Conservation (phyloP, 2,329 filamentous ascomycete genomes). For the Leptographium procerum region DNA sequence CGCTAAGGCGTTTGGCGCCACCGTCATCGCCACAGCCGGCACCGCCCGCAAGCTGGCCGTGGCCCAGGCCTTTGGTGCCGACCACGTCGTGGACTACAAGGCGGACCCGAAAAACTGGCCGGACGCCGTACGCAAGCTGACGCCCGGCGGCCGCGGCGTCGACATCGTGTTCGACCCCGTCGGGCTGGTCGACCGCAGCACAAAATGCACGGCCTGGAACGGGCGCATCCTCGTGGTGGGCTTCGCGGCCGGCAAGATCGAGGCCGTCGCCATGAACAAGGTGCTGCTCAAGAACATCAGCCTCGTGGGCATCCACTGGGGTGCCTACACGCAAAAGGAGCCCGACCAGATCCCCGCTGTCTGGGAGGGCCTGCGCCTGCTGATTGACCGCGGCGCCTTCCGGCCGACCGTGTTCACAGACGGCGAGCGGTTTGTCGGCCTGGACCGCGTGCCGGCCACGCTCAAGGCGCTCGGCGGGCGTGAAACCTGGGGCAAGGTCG, state of each 20-base stretch:
- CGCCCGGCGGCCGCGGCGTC: constrained; percentile 59
- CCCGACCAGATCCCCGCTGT: constrained; percentile 57
- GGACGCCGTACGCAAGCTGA: constrained; percentile 64
- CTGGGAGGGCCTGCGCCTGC: constrained; percentile 70
- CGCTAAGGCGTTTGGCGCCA: constrained; percentile 84
- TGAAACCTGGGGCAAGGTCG: constrained; percentile 93
- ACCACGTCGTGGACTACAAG: constrained; percentile 70
- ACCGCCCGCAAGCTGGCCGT: constrained; percentile 69
- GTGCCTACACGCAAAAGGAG: constrained; percentile 66
- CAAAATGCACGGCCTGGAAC: constrained; percentile 92
- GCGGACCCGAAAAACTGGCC: constrained; percentile 52
- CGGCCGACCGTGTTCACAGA: constrained; percentile 74
- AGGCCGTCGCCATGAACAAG: constrained; percentile 87
- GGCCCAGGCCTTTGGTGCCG: constrained; percentile 70
- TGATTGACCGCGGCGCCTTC: constrained; percentile 71
- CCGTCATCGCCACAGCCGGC: constrained; percentile 85
- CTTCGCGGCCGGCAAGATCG: constrained; percentile 76
- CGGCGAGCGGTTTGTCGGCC: constrained; percentile 60
- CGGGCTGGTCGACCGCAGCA: constrained; percentile 73
- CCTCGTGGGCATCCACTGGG: constrained; percentile 86
- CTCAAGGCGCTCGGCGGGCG: constrained; percentile 66
- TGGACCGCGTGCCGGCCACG: constrained; percentile 69
- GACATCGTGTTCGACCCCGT: constrained; percentile 96
- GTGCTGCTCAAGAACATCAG: constrained; percentile 89
- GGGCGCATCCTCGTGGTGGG: constrained; percentile 79